phyloP scores from a whole-genome alignment of 257 asterid species.

The Fraxinus cuspidata region DNA sequence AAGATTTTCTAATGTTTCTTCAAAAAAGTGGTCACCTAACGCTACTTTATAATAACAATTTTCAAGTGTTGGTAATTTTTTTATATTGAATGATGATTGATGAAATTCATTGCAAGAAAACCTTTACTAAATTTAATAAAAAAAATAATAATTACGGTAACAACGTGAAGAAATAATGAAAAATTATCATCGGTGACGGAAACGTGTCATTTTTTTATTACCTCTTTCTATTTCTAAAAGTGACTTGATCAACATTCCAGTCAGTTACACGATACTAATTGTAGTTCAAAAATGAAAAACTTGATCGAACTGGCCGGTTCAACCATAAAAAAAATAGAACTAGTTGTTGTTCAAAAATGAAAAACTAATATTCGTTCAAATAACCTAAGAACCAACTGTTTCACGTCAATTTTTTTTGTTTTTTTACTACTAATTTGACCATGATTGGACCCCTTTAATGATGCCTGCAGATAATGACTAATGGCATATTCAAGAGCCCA shows the following conservation, averaged over 20 bases:
- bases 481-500: conserved; percentile 59
- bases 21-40: not conserved
- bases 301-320: not conserved
- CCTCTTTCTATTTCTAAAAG: not conserved
- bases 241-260: not conserved
- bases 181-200: not conserved
- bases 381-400: too few relatives aligned
- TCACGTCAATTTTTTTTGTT: too few relatives aligned
- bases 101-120: not conserved
- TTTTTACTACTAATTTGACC: too few relatives aligned
- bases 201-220: not conserved
- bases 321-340: too few relatives aligned
- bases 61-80: too few relatives aligned
- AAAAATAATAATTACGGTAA: too few relatives aligned
- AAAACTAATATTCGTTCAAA: too few relatives aligned
- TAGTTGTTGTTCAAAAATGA: too few relatives aligned
- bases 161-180: not conserved
- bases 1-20: too few relatives aligned
- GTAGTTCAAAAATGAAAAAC: too few relatives aligned
- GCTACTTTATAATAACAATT: not conserved
- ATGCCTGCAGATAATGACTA: conserved; percentile 46
- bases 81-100: too few relatives aligned
- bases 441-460: not conserved
- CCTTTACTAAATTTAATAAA: not conserved
- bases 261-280: too few relatives aligned